Evolutionary conservation across 2,329 filamentous ascomycete species (phyloP).

Genomic region (Aureobasidium subglaciale): DNA sequence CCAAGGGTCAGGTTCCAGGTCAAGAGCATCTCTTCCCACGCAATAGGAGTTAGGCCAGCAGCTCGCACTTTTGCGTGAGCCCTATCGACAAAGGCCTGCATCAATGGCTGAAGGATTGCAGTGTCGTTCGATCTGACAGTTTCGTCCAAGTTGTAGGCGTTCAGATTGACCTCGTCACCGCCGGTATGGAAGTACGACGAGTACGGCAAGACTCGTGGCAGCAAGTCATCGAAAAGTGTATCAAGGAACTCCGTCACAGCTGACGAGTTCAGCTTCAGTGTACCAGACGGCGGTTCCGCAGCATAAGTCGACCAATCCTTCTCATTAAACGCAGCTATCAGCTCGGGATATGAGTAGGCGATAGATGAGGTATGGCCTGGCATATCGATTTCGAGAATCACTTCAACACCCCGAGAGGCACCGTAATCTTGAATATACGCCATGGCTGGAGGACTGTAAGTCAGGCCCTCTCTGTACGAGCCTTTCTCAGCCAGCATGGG

Average conservation of each 20-base stretch:
- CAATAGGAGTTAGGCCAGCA: constrained; percentile 62
- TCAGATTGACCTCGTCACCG: constrained; percentile 77
- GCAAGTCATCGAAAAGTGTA: constrained; percentile 64
- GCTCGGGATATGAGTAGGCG: constrained; percentile 58
- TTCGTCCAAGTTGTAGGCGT: constrained; percentile 67
- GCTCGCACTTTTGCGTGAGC: constrained; percentile 59
- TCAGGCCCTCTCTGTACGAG: constrained; percentile 60
- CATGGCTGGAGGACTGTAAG: constrained; percentile 62
- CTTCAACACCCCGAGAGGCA: constrained; percentile 58
- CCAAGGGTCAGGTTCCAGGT: constrained; percentile 71
- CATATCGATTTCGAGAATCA: constrained; percentile 73
- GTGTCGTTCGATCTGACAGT: constrained; percentile 61
- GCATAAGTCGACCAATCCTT: constrained; percentile 48
- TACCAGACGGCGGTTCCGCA: constrained; percentile 51
- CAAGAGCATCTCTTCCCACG: constrained; percentile 83
- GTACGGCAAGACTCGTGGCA: constrained; percentile 64
- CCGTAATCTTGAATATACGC: constrained; percentile 63
- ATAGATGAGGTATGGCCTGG: constrained; percentile 71
- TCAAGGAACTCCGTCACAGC: constrained; percentile 65
- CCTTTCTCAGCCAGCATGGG: constrained; percentile 66
- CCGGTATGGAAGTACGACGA: constrained; percentile 76
- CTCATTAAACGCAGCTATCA: constrained; percentile 59
- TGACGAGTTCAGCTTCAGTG: constrained; percentile 68
- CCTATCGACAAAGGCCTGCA: constrained; percentile 69
- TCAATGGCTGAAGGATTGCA: constrained; percentile 60